A percentile compares a stretch with the other conserved stretches of the same genome.
Conservation (phyloP, 495 filamentous ascomycete species). For the Neurospora tetrasperma region DNA sequence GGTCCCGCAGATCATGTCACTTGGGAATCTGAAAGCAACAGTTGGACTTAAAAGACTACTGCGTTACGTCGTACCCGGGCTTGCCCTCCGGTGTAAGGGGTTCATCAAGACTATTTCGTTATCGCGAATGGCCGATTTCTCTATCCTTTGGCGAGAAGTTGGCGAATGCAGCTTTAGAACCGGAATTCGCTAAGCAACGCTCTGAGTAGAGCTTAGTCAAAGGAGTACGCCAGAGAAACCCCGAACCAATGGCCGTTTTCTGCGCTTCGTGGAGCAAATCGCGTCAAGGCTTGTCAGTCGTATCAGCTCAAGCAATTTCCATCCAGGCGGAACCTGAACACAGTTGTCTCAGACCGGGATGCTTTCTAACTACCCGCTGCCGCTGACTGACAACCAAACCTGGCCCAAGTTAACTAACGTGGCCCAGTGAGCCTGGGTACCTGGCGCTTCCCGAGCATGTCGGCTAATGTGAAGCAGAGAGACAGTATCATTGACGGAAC, state of each 20-base stretch:
- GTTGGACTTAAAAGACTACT: conserved; percentile 14
- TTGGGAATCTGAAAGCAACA: background rate
- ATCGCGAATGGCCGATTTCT: background rate
- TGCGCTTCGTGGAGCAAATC: background rate
- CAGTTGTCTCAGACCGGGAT: background rate
- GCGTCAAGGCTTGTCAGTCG: background rate
- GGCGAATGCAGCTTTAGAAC: background rate
- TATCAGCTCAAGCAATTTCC: background rate
- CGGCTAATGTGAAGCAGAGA: background rate
- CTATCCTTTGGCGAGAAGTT: background rate
- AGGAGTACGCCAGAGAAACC: background rate
- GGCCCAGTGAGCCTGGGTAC: background rate
- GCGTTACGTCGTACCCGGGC: conserved; percentile 13
- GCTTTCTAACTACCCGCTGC: background rate
- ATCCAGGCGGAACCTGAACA: background rate
- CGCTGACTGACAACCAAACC: background rate
- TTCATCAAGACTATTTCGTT: background rate
- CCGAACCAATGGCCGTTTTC: background rate
- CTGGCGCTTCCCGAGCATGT: background rate
- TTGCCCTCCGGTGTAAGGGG: conserved; percentile 3
- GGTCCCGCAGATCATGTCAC: background rate
- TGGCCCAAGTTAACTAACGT: background rate
- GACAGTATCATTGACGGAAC: background rate
- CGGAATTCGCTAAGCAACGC: background rate
- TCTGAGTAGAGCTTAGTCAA: background rate